Base-by-base conservation (phyloP, 441 rosid species). In the Mallotus japonicus region DNA sequence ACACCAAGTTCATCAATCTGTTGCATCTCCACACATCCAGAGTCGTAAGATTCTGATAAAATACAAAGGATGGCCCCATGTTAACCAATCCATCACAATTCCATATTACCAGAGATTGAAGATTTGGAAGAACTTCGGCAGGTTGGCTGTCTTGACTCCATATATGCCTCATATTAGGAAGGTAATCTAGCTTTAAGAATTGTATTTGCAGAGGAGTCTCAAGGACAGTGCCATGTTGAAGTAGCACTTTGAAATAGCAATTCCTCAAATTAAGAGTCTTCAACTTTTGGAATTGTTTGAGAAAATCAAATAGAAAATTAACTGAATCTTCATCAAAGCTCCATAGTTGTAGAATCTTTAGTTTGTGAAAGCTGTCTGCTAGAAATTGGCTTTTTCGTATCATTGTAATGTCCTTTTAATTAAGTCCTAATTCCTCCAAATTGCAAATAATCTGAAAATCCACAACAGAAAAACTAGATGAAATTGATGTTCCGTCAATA, bases 381-480 rank as follows among this genome's bases (percentile, higher is more conserved):
- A 51, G 42, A 67, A 71, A 65, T 4, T 63, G 74, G 53, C 53
- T 42, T 9, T 55, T 4, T 24, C 55, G 10, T 22, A 83, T 50
- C 56, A 54, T 67, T 14, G 5, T 34, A 8, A 56, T 44, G 24
- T 72, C 77, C 15, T 65, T 63, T 32, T 62, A 62, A 10, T 64
- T n/a, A n/a, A 77, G 6, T 37, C 68, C 1, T 28, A 79, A n/a
- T 68, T 28, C 58, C 37, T 74, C 79, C 75, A 82, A 69, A 24
- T 72, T 55, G 46, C 37, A 61, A 34, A 59, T 17, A 0, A 67
- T 71, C 79, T 80, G 69, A 4, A 17, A n/a, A 22, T 17, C 46
- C 10, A 53, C 4, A 5, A 42, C 9, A 54, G 4, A 63, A 53
- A 70, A 15, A 24, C 40, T 1, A 20, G 1, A 7, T 57, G 7